A percentile compares a stretch with the other conserved stretches of the same genome.
phyloP scores from a whole-genome alignment of 2,329 filamentous ascomycete genomes.

The Aspergillus chevalieri region DNA sequence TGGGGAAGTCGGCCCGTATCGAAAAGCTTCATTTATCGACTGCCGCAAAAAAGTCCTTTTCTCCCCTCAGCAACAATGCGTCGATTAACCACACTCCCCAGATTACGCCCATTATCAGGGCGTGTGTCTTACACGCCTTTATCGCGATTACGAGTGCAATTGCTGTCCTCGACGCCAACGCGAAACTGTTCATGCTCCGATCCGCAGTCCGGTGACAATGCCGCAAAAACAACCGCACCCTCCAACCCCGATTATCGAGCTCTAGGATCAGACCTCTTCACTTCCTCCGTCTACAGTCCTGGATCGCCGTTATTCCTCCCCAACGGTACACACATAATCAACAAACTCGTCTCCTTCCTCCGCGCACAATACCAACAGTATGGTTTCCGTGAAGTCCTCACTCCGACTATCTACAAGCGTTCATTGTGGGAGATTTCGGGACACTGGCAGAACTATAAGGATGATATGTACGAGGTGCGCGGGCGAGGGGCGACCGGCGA shows the following conservation, averaged over 20 bases:
- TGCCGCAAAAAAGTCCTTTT: not conserved
- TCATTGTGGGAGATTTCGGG: conserved; percentile 79
- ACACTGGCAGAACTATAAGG: conserved; percentile 82
- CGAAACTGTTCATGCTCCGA: conserved; percentile 26
- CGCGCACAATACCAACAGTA: conserved; percentile 78
- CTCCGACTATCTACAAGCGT: conserved; percentile 85
- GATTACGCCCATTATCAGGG: conserved; percentile 8
- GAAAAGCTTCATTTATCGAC: not conserved
- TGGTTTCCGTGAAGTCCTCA: conserved; percentile 83
- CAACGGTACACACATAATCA: conserved; percentile 75
- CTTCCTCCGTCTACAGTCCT: conserved; percentile 70
- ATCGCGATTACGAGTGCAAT: conserved; percentile 8
- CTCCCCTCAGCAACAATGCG: not conserved
- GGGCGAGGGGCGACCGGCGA: conserved; percentile 45
- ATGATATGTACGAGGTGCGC: conserved; percentile 82
- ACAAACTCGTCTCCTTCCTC: conserved; percentile 73
- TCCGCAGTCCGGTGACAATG: conserved; percentile 9
- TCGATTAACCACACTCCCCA: conserved; percentile 3
- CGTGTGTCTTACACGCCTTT: not conserved
- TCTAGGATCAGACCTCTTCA: conserved; percentile 62
- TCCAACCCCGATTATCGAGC: conserved; percentile 46
- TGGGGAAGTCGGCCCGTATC: not conserved
- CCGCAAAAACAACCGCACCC: conserved; percentile 19
- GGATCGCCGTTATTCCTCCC: conserved; percentile 81
- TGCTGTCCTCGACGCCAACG: conserved; percentile 14